phyloP scores from a whole-genome alignment of 352 stramenopile genomes.

The Vaucheria bursata region DNA sequence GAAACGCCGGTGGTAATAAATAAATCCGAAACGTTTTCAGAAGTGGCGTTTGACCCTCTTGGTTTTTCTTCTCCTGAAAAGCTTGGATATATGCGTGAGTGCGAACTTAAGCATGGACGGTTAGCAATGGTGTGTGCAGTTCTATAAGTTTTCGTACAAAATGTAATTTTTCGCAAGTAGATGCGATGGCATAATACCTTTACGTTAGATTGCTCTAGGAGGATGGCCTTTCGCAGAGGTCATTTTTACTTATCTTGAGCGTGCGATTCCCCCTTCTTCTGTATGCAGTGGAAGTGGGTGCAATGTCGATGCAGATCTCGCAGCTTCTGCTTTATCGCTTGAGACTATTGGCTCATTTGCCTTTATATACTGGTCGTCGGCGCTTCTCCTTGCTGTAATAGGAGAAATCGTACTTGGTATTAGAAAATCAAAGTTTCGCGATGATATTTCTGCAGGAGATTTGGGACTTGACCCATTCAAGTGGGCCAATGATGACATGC shows the following conservation, averaged over 20 bases:
- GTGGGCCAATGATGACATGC: conserved; percentile 25
- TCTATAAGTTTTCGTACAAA: conserved; percentile 6
- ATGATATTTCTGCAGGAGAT: conserved; percentile 11
- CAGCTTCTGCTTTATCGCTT: conserved; percentile 11
- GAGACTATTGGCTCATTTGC: conserved; percentile 23
- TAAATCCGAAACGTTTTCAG: no score
- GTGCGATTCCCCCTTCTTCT: conserved; percentile 11
- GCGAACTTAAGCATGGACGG: conserved; percentile 29
- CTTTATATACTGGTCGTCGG: conserved; percentile 26
- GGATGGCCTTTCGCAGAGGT: not conserved
- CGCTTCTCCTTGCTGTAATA: conserved; percentile 18
- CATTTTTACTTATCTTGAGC: not conserved
- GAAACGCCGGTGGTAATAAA: no score
- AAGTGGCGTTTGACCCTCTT: conserved; percentile 28
- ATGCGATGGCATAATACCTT: no score
- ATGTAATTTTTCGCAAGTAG: no score
- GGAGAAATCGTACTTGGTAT: conserved; percentile 11
- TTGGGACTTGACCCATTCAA: conserved; percentile 28
- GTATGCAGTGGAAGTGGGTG: conserved; percentile 32
- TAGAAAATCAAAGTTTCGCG: no score
- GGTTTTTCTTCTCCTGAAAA: conserved; percentile 19
- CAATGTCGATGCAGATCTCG: conserved; percentile 11
- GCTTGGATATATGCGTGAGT: conserved; percentile 17
- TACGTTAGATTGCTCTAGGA: not conserved
- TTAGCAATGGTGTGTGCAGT: conserved; percentile 35